A percentile compares a stretch with the other conserved stretches of the same genome.
Evolutionary conservation across 2,329 filamentous ascomycete genomes (phyloP).

Genomic region (Elsinoe ampelina): DNA sequence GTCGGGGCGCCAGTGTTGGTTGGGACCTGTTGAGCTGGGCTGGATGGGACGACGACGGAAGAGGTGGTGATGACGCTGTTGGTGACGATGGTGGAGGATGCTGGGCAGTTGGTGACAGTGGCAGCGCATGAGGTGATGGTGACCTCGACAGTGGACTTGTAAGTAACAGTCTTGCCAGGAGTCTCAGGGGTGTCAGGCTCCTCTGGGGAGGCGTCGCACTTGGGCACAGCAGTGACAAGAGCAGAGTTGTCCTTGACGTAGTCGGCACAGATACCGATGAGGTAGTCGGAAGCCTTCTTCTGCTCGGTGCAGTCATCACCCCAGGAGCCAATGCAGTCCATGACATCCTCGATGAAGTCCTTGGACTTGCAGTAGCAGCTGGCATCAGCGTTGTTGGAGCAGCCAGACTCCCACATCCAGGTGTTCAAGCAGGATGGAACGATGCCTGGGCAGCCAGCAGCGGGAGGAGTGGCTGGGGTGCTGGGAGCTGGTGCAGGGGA

Average conservation of each 20-base stretch:
- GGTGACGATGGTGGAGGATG: slow-evolving; percentile 17
- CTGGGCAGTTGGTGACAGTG: slow-evolving; percentile 21
- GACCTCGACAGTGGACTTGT: slow-evolving; percentile 23
- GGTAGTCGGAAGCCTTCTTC: slow-evolving; percentile 64
- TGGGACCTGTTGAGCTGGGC: slow-evolving; percentile 10
- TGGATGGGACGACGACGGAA: slow-evolving; percentile 17
- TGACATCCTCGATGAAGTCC: slow-evolving; percentile 69
- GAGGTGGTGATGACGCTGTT: slow-evolving; percentile 19
- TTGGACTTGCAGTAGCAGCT: slow-evolving; percentile 78
- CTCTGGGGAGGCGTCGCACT: slow-evolving; percentile 44
- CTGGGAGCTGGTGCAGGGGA: slow-evolving; percentile 17
- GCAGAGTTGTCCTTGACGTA: slow-evolving; percentile 70
- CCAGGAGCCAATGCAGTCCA: slow-evolving; percentile 71
- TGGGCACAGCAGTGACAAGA: slow-evolving; percentile 66
- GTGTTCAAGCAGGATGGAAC: slow-evolving; percentile 88
- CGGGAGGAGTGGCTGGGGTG: slow-evolving; percentile 16
- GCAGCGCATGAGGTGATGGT: slow-evolving; percentile 22
- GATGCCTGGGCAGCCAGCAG: slow-evolving; percentile 50
- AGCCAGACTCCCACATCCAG: slow-evolving; percentile 66
- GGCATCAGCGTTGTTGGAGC: slow-evolving; percentile 73
- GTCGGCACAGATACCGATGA: slow-evolving; percentile 81
- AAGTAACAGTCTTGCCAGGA: slow-evolving; percentile 14
- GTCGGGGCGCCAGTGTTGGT: slow-evolving; percentile 5
- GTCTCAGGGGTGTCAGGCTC: slow-evolving; percentile 13
- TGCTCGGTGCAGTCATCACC: slow-evolving; percentile 58